Percentiles rank a stretch among this genome's conserved stretches.
These are phyloP conservation scores for Trichomonas vaginalis DNA, from an alignment of 208 protist genomes.

Conservation along the genomic window DNA sequence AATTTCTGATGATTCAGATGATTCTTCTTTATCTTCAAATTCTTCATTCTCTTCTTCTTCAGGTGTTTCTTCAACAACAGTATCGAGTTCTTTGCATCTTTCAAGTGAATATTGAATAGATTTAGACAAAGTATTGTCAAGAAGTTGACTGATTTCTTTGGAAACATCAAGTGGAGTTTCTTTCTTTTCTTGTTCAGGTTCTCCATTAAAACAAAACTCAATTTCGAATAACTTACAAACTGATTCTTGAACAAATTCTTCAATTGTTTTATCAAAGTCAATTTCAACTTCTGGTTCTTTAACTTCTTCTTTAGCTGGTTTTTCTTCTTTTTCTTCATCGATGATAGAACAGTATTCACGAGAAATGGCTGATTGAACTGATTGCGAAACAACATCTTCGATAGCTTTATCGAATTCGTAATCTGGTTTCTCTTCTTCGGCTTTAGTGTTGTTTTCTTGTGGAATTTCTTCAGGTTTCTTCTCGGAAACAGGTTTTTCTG, in stretches of 20 bases:
- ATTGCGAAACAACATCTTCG: too few species aligned
- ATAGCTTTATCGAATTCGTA: too few species aligned
- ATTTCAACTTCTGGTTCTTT: neutral
- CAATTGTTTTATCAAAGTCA: neutral
- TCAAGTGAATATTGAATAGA: neutral
- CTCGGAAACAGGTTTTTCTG: neutral
- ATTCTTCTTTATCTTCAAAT: neutral
- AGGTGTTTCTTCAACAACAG: neutral
- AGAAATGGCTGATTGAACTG: too few species aligned
- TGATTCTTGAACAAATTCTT: neutral
- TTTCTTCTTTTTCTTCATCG: neutral
- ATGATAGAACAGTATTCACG: too few species aligned
- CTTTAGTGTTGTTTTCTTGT: too few species aligned
- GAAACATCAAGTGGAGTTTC: neutral
- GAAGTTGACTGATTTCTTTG: neutral
- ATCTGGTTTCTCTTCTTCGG: too few species aligned
- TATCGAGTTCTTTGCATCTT: neutral
- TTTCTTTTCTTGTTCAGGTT: neutral
- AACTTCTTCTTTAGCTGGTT: neutral
- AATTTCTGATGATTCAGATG: neutral
- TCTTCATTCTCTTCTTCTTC: neutral
- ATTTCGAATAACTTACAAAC: neutral
- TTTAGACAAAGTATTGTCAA: neutral
- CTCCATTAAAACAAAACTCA: neutral
- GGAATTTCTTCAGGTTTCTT: neutral